phyloP scores from a whole-genome alignment of 345 rosid genomes.

The Anastatica hierochuntica region DNA sequence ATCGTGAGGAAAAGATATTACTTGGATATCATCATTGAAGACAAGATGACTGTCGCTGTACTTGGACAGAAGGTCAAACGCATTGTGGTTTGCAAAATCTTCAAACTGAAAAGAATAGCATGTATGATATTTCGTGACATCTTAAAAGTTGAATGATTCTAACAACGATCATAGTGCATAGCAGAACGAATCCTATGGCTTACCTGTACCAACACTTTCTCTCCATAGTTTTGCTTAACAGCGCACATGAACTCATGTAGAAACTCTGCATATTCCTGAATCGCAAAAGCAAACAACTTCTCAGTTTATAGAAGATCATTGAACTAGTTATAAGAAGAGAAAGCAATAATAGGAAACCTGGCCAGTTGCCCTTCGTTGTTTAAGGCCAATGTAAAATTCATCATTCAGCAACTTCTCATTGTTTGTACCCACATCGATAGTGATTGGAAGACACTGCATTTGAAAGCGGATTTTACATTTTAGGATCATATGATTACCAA shows the following conservation, averaged over 20 bases:
- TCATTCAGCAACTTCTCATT: conserved; percentile 63
- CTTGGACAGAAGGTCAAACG: conserved; percentile 76
- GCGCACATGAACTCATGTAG: conserved; percentile 90
- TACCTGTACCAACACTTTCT: conserved; percentile 90
- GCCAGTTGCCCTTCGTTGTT: conserved; percentile 72
- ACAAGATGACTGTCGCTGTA: conserved; percentile 80
- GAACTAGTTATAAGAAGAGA: too few relatives aligned
- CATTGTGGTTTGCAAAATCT: conserved; percentile 99
- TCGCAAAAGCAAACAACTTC: too few relatives aligned
- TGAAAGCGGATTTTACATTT: neutral
- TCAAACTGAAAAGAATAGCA: conserved; percentile 59
- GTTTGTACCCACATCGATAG: conserved; percentile 96
- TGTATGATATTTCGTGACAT: neutral
- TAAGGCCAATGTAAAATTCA: conserved; percentile 80
- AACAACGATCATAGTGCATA: neutral
- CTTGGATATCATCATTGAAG: conserved; percentile 98
- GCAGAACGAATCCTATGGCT: conserved; percentile 5
- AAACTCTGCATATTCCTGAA: conserved; percentile 92
- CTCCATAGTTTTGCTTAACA: conserved; percentile 92
- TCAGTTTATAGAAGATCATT: too few relatives aligned
- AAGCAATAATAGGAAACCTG: too few relatives aligned
- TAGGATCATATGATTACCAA: neutral
- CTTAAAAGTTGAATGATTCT: neutral
- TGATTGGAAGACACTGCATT: conserved; percentile 75
- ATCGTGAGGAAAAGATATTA: conserved; percentile 13